These are phyloP conservation scores for Pseudogymnoascus sp. DNA, from an alignment of 2,329 filamentous ascomycete species.

Conservation along the genomic window DNA sequence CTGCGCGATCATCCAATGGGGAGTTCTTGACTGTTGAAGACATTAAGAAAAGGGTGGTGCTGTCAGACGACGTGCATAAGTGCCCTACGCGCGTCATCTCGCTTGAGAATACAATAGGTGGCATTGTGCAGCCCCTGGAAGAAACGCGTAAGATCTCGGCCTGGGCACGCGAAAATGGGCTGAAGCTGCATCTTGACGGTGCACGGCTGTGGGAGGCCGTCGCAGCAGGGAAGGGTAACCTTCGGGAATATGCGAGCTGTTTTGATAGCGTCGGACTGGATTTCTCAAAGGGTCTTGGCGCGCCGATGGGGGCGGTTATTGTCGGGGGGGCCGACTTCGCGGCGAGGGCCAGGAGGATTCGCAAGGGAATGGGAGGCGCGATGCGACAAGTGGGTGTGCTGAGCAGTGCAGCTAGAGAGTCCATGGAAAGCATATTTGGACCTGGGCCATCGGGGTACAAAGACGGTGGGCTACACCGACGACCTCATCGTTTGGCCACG, in stretches of 20 bases:
- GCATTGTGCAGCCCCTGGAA: constrained; percentile 67
- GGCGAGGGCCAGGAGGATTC: constrained; percentile 62
- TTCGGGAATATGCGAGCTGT: constrained; percentile 59
- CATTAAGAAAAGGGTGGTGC: constrained; percentile 56
- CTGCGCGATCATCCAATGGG: constrained; percentile 63
- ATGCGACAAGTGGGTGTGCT: constrained; percentile 71
- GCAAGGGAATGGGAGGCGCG: constrained; percentile 76
- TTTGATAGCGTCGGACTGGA: constrained; percentile 74
- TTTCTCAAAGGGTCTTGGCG: constrained; percentile 77
- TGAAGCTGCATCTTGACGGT: constrained; percentile 72
- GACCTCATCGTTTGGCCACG: constrained; percentile 57
- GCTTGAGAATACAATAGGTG: constrained; percentile 79
- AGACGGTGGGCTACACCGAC: constrained; percentile 54
- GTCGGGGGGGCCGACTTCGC: constrained; percentile 45
- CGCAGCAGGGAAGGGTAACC: constrained; percentile 57
- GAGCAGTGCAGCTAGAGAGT: constrained; percentile 67
- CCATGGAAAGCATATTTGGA: constrained; percentile 69
- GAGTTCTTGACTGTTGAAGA: constrained; percentile 49
- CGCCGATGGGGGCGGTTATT: constrained; percentile 71
- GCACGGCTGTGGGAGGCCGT: constrained; percentile 79
- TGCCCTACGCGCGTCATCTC: constrained; percentile 77
- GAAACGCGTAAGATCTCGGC: constrained; percentile 63
- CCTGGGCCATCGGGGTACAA: not conserved
- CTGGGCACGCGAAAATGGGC: constrained; percentile 58
- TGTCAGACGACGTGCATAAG: constrained; percentile 65